Evolutionary conservation across 2,329 filamentous ascomycete genomes (phyloP).

Genomic region (Diaporthe helianthi): DNA sequence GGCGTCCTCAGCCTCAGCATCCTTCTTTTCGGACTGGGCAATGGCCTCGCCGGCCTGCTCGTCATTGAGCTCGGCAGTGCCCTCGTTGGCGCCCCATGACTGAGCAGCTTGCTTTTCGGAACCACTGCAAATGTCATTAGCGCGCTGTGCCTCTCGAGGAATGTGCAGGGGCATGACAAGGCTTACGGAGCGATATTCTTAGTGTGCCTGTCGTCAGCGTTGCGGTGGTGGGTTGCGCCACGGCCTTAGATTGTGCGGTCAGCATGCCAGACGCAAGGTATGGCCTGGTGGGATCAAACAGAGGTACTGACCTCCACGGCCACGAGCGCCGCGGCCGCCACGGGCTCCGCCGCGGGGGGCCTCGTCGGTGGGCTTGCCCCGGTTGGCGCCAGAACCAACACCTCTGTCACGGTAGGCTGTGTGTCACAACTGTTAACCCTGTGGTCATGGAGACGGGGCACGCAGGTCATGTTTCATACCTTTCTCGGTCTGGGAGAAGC

Average conservation of each 20-base stretch:
- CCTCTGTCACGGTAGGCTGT: slow-evolving; percentile 89
- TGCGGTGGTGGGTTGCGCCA: slow-evolving; percentile 59
- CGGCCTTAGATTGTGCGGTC: slow-evolving; percentile 50
- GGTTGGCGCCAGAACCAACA: slow-evolving; percentile 83
- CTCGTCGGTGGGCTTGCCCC: slow-evolving; percentile 79
- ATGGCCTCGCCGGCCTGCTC: slow-evolving; percentile 92
- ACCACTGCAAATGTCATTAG: slow-evolving; percentile 52
- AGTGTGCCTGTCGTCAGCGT: slow-evolving; percentile 64
- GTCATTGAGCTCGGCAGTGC: slow-evolving; percentile 84
- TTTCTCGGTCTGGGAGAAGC: slow-evolving; percentile 79
- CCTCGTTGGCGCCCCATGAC: slow-evolving; percentile 86
- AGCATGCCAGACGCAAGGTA: slow-evolving; percentile 15
- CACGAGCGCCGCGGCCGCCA: slow-evolving; percentile 70
- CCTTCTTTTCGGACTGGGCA: slow-evolving; percentile 83
- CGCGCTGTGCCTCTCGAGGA: not conserved
- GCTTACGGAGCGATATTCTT: slow-evolving; percentile 57
- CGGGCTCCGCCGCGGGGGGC: slow-evolving; percentile 60
- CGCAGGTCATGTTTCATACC: slow-evolving; percentile 66
- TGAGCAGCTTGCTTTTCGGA: slow-evolving; percentile 88
- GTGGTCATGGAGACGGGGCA: slow-evolving; percentile 30
- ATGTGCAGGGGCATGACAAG: not conserved
- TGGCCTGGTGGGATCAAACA: not conserved
- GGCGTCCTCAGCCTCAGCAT: slow-evolving; percentile 58
- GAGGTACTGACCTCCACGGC: slow-evolving; percentile 59
- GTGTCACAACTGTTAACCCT: slow-evolving; percentile 33